Base-by-base conservation (phyloP, 75 land plant species). In the Sequoiadendron giganteum region DNA sequence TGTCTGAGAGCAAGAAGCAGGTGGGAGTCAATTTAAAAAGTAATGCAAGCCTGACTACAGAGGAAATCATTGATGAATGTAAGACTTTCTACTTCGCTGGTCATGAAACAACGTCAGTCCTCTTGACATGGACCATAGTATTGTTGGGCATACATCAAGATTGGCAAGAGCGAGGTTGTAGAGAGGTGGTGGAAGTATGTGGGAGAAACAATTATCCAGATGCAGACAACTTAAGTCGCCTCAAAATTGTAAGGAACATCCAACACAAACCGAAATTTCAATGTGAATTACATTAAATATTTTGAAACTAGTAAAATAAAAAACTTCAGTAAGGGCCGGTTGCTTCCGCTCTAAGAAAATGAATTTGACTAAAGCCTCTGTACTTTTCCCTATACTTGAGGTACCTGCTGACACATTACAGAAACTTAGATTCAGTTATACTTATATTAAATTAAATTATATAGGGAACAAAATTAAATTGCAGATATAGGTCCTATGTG, bases 31-130 rank as follows among this genome's bases (percentile, higher is more conserved):
- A 28, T 82, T 1, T 45, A 13, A 45, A 86, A 58, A 48, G 55
- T 42, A 19, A 36, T 30, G 32, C 21, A 28, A 54, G 85, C 36
- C 14, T 93, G 90, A 88, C 92, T 32, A 70, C 73, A 3, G 91
- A 92, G 11, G 93, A 93, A 1, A 86, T 95, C 80, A 86, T 92
- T 30, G 93, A 93, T 54, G 90, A 93, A 43, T 95, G 93, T 89
- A 94, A 93, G 85, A 25, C 55, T 38, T 93, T 95, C 92, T 93
- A 87, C 90, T 90, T 95, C 39, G 92, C 92, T 13, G 95, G 95
- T 9, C 92, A 95, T 15, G 95, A 95, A 84, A 95, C 93, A 2
- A 91, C 89, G 0, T 16, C 92, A 32, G 86, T 45, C 36, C 49
- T 84, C 21, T 58, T 94, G 19, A 87, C 90, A 73, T 95, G 94